These are phyloP conservation scores for Coemansia sp. DNA, from an alignment of 192 early-diverging fungal species.

Conservation along the genomic window DNA sequence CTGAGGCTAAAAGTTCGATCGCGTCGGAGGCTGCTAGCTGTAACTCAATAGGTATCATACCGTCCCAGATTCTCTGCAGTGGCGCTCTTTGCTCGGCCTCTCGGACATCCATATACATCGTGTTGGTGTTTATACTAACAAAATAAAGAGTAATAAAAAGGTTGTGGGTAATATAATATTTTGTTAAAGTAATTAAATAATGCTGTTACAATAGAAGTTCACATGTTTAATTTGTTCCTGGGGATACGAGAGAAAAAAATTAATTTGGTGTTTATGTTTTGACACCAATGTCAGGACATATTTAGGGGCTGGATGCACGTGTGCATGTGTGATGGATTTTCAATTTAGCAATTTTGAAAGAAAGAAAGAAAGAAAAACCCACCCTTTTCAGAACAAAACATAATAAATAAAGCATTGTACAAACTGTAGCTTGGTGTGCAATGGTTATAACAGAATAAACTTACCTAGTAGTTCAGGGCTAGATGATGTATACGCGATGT, in stretches of 20 bases:
- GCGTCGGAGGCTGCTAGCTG: constrained; percentile 42
- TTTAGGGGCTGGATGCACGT: constrained; percentile 7
- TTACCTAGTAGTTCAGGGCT: too few species aligned
- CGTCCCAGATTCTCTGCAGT: constrained; percentile 32
- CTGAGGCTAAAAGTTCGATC: constrained; percentile 48
- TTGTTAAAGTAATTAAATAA: not conserved
- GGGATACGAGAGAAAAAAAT: not conserved
- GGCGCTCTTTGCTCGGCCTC: constrained; percentile 14
- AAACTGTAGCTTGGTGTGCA: too few species aligned
- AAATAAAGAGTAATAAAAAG: not conserved
- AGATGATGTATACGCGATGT: too few species aligned
- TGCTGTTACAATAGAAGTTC: not conserved
- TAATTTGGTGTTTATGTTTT: not conserved
- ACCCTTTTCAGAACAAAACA: too few species aligned
- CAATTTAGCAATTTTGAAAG: too few species aligned
- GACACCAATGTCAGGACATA: not conserved
- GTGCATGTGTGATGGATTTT: not conserved
- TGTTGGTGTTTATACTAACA: not conserved
- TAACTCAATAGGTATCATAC: constrained; percentile 49
- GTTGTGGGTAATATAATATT: too few species aligned
- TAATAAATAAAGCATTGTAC: too few species aligned
- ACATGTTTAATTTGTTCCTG: not conserved
- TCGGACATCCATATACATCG: not conserved
- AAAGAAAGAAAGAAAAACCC: too few species aligned
- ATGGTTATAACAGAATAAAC: too few species aligned